Percentiles rank a stretch among this genome's conserved stretches.
phyloP scores from a whole-genome alignment of 1,284 basidiomycete genomes.

The Peniophora sp. region DNA sequence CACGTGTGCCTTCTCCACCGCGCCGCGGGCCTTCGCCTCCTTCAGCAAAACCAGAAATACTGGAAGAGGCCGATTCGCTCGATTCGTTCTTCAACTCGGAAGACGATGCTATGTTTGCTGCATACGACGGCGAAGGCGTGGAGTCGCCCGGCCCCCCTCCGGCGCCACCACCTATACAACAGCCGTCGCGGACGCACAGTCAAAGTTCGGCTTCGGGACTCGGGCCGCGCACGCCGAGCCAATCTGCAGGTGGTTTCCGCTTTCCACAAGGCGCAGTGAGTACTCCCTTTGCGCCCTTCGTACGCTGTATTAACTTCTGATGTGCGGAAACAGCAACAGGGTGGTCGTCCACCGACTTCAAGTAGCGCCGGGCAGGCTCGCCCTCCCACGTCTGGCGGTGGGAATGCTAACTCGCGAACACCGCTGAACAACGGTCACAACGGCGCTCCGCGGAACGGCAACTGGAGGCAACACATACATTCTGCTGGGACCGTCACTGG shows the following conservation, averaged over 20 bases:
- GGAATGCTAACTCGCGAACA: too few relatives aligned
- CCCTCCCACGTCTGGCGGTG: background rate
- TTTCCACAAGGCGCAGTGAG: conserved; percentile 29
- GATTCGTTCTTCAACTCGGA: conserved; percentile 53
- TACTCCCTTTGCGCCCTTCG: too few relatives aligned
- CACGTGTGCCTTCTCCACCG: too few relatives aligned
- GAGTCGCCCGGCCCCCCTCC: background rate
- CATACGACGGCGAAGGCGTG: conserved; percentile 19
- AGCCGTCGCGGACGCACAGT: conserved; percentile 2
- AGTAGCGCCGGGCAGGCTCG: conserved; percentile 1
- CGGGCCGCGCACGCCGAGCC: conserved; percentile 20
- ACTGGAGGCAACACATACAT: too few relatives aligned
- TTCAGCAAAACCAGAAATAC: background rate
- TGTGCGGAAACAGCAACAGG: background rate
- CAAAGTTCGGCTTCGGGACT: conserved; percentile 7
- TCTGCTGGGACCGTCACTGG: too few relatives aligned
- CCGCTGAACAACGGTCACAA: background rate
- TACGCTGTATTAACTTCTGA: conserved; percentile 22
- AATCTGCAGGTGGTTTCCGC: conserved; percentile 45
- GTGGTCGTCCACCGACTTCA: conserved; percentile 1
- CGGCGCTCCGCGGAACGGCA: background rate
- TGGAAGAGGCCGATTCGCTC: conserved; percentile 5
- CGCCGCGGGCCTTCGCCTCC: background rate
- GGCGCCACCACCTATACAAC: conserved; percentile 2
- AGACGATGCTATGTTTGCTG: conserved; percentile 54